These are phyloP conservation scores for Penicillium sp. DNA, from an alignment of 2,329 filamentous ascomycete genomes.

Conservation along the genomic window DNA sequence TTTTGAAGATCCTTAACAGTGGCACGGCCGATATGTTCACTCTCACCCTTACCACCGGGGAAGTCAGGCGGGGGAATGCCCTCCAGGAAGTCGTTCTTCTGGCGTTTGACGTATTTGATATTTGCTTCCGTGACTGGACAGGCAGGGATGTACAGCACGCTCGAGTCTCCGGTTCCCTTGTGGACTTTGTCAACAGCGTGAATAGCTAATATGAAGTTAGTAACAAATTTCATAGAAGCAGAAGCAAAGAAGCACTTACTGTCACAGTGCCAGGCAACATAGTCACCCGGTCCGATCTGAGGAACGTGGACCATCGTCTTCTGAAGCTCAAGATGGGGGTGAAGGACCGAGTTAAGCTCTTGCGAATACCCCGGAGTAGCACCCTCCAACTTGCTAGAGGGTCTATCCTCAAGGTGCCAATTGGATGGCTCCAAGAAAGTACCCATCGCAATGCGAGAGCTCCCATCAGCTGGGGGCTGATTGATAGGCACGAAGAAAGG, in stretches of 20 bases:
- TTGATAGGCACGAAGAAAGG: constrained; percentile 68
- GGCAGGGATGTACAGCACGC: constrained; percentile 12
- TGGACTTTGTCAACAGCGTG: constrained; percentile 6
- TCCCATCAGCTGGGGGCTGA: constrained; percentile 2
- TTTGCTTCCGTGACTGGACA: constrained; percentile 3
- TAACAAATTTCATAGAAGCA: neutral
- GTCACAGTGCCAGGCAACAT: neutral
- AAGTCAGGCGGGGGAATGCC: constrained; percentile 12
- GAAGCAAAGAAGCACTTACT: neutral
- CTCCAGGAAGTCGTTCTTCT: constrained; percentile 5
- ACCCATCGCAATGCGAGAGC: constrained; percentile 5
- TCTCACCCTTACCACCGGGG: constrained; percentile 7
- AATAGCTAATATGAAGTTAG: constrained; percentile 4
- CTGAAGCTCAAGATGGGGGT: constrained; percentile 4
- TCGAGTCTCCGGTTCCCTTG: constrained; percentile 3
- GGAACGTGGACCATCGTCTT: constrained; percentile 9
- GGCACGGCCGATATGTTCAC: constrained; percentile 2
- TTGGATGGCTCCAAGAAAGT: neutral
- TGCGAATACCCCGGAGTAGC: constrained; percentile 9
- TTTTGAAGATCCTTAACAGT: neutral
- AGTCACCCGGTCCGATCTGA: constrained; percentile 8
- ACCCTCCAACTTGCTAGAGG: constrained; percentile 1
- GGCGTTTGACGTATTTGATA: constrained; percentile 3
- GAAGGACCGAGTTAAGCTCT: constrained; percentile 5
- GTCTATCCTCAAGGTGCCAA: neutral